Conservation (phyloP, 2,329 filamentous ascomycete genomes). For the Rachicladosporium sp. region DNA sequence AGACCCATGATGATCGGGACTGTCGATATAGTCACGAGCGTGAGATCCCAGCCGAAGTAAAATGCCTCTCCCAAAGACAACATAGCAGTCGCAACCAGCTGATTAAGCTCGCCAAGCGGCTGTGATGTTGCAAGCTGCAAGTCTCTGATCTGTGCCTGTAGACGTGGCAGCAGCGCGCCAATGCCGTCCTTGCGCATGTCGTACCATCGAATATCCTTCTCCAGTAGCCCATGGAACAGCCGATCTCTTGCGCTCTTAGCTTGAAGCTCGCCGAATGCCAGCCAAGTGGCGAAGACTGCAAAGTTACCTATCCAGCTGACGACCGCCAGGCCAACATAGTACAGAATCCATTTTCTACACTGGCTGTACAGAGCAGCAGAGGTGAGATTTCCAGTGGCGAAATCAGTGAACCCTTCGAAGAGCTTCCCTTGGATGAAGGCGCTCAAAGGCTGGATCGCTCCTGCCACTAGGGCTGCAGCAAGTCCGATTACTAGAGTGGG, state of each 20-base stretch:
- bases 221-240: constrained; percentile 58
- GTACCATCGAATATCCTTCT: constrained; percentile 70
- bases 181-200: constrained; percentile 61
- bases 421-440: constrained; percentile 62
- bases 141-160: constrained; percentile 73
- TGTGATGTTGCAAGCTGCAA: constrained; percentile 71
- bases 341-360: constrained; percentile 49
- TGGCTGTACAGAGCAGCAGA: constrained; percentile 40
- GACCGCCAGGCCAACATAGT: constrained; percentile 51
- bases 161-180: constrained; percentile 54
- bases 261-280: constrained; percentile 70
- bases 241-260: constrained; percentile 51
- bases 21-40: constrained; percentile 62
- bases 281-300: constrained; percentile 57
- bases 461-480: constrained; percentile 45
- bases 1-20: constrained; percentile 54
- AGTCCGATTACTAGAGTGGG: constrained; percentile 43
- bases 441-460: constrained; percentile 51
- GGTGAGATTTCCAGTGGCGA: constrained; percentile 43
- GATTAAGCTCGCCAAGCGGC: constrained; percentile 58
- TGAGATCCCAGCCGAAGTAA: constrained; percentile 74
- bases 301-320: constrained; percentile 56
- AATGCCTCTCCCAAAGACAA: constrained; percentile 61
- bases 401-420: constrained; percentile 58
- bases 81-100: constrained; percentile 51